Evolutionary conservation across 129 eudicot species (phyloP).

Genomic region (Dittrichia graveolens): DNA sequence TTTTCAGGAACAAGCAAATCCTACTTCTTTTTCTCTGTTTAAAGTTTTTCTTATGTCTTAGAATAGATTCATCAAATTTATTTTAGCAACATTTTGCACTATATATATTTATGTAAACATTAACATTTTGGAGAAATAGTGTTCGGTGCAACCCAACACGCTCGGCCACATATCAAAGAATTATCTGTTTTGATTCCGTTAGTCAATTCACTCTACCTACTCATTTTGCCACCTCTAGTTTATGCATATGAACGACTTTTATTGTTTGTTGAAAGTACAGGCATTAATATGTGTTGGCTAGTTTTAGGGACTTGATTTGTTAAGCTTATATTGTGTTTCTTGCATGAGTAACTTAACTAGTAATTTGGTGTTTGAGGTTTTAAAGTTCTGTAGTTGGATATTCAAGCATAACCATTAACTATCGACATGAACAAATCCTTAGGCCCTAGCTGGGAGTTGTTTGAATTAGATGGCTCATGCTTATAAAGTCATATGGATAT

Average conservation of each 20-base stretch:
- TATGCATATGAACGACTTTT: not conserved
- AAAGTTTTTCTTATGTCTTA: too few relatives aligned
- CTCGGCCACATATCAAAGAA: not conserved
- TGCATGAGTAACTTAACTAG: not conserved
- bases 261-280: slow-evolving; percentile 4
- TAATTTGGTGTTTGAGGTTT: not conserved
- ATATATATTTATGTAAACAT: too few relatives aligned
- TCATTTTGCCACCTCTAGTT: not conserved
- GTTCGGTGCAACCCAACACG: not conserved
- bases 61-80: too few relatives aligned
- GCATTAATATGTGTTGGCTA: not conserved
- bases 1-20: too few relatives aligned
- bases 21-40: too few relatives aligned
- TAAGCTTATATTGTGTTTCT: not conserved
- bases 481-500: not conserved
- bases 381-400: not conserved
- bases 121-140: too few relatives aligned
- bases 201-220: not conserved
- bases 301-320: not conserved
- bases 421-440: not conserved
- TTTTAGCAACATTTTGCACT: too few relatives aligned
- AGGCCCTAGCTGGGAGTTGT: not conserved
- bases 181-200: not conserved
- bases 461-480: not conserved
- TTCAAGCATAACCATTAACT: slow-evolving; percentile 8